Evolutionary conservation across 139 green algal species (phyloP), one percentile per base, ranked within the genome.

Genomic region (Chlamydomonas sphaeroides): DNA sequence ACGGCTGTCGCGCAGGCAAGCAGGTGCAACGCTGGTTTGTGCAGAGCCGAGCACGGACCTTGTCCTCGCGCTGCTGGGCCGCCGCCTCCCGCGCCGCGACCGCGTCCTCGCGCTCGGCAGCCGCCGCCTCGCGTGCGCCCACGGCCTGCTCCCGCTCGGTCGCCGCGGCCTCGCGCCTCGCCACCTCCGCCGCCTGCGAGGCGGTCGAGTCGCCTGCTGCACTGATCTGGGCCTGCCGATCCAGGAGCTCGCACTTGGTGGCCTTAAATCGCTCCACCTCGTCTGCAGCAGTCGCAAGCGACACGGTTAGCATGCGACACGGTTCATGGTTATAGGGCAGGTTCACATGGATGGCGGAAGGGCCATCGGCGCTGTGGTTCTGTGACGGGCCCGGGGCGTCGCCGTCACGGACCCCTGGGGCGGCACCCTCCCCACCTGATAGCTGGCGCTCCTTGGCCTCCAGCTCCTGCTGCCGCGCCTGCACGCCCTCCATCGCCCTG

Each of bases 171-270:
- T 68, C 18, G 17, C 33, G 33, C 63, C 7, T 5, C 63, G 17
- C 33, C 33, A 68, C 33, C 63, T 66, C n/a, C 59, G 30, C n/a
- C 5, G 5, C 2, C 59, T 26, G 59, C 59, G 30, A 30, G 1
- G 26, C n/a, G 4, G 11, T 36, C 30, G 33, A 17, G 32, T 72
- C 20, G 17, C 7, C 21, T 1, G 62, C 30, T 15, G 62, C 75
- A 15, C 17, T 1, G 11, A 53, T 32, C 51, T 79, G 36, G 18
- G 76, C 77, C 56, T 75, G 30, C 14, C 57, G n/a, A 57, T 88
- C 75, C 66, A 88, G 42, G 41, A 80, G n/a, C 56, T 84, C 57
- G 48, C 83, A 88, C 68, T 88, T 88, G 59, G 35, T 26, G 15
- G 36, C 42, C 66, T 84, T 84, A 32, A 76, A 42, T 8, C 35